A percentile compares a stretch with the other conserved stretches of the same genome.
These are phyloP conservation scores for Solanum clarkiae DNA, from an alignment of 257 asterid species.

Conservation along the genomic window DNA sequence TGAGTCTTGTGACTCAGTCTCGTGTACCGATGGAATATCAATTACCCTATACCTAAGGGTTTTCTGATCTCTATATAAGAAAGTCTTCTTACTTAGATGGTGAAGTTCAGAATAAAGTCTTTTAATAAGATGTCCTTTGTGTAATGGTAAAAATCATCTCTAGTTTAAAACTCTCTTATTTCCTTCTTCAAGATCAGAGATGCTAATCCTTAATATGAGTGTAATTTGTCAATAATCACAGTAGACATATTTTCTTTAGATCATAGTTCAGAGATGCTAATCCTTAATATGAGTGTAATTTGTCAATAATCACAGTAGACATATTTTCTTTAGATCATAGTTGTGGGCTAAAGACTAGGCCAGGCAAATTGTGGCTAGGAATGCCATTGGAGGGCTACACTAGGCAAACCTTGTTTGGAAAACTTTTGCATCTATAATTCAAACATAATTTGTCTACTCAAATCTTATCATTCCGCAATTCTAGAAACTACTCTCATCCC, in stretches of 20 bases:
- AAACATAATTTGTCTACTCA: not conserved
- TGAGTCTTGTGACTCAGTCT: too few species aligned
- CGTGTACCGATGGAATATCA: not conserved
- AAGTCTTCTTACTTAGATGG: not conserved
- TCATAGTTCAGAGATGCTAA: not conserved
- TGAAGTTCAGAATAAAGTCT: not conserved
- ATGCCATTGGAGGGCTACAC: not conserved
- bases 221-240: not conserved
- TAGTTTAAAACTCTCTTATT: not conserved
- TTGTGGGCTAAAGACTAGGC: not conserved
- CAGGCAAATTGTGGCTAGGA: not conserved
- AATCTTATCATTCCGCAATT: not conserved
- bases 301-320: not conserved
- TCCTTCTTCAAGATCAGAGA: not conserved
- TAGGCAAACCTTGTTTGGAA: not conserved
- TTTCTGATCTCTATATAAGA: not conserved
- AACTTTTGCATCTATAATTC: not conserved
- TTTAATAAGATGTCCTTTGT: not conserved
- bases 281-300: not conserved
- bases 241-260: not conserved
- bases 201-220: not conserved
- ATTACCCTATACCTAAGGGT: not conserved
- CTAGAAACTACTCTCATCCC: not conserved
- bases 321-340: not conserved
- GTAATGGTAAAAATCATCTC: not conserved